Evolutionary conservation across 1,139 yeast species (phyloP).

Genomic region (Protomyces pachydermus): DNA sequence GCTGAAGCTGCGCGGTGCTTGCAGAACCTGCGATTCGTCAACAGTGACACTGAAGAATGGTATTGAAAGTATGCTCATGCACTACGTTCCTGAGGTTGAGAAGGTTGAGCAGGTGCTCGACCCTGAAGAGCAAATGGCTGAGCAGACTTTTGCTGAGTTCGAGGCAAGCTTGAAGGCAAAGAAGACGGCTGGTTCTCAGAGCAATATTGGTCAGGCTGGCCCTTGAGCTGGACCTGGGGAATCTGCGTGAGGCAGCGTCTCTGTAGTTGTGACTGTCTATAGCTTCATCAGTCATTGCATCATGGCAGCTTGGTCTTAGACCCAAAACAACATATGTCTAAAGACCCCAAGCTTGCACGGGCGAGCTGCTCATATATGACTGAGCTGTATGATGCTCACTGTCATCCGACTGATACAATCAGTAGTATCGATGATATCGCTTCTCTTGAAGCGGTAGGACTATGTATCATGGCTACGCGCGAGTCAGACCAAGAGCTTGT

Average conservation of each 20-base stretch:
- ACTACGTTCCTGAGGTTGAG: slow-evolving; percentile 74
- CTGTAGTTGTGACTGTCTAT: too few relatives aligned
- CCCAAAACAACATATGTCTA: too few relatives aligned
- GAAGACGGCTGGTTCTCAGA: slow-evolving; percentile 6
- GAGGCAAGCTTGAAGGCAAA: slow-evolving; percentile 42
- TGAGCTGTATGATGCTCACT: slow-evolving; percentile 16
- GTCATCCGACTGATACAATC: slow-evolving; percentile 32
- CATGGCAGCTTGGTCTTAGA: too few relatives aligned
- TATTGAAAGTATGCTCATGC: slow-evolving; percentile 77
- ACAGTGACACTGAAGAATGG: slow-evolving; percentile 76
- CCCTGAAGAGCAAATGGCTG: slow-evolving; percentile 56
- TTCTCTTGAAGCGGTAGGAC: slow-evolving; percentile 33
- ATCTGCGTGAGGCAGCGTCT: too few relatives aligned
- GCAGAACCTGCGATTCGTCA: slow-evolving; percentile 71
- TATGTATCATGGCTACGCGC: slow-evolving; percentile 41
- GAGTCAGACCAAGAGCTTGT: slow-evolving; percentile 41
- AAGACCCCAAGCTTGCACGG: too few relatives aligned
- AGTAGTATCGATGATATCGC: slow-evolving; percentile 32
- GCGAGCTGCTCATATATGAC: neutral
- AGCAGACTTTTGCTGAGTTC: slow-evolving; percentile 66
- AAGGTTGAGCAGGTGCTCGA: slow-evolving; percentile 66
- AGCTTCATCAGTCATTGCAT: too few relatives aligned
- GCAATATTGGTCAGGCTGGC: slow-evolving; percentile 9
- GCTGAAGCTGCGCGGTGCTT: slow-evolving; percentile 74
- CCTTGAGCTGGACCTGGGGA: neutral